Percentiles rank a stretch among this genome's conserved stretches.
phyloP scores from a whole-genome alignment of 768 basidiomycete species.

The Lactarius tabidus region DNA sequence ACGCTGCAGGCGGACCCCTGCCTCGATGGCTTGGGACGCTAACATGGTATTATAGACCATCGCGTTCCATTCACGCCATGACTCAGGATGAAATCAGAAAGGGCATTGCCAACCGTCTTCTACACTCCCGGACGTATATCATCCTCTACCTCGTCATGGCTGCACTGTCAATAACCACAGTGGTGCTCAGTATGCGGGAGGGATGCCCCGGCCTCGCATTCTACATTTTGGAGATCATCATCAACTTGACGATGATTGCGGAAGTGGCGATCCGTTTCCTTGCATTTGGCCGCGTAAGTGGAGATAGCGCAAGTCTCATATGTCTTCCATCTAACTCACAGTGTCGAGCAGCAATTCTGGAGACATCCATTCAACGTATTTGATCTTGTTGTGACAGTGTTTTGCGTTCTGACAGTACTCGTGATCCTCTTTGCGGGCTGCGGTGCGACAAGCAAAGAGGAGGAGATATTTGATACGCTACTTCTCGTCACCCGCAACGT shows the following conservation, averaged over 20 bases:
- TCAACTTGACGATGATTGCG: conserved; percentile 88
- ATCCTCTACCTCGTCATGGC: conserved; percentile 89
- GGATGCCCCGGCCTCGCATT: conserved; percentile 87
- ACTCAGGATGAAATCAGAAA: conserved; percentile 77
- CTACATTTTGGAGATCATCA: conserved; percentile 83
- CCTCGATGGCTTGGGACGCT: conserved; percentile 12
- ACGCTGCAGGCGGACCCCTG: conserved; percentile 19
- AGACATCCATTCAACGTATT: conserved; percentile 88
- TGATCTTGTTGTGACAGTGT: conserved; percentile 81
- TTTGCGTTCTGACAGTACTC: conserved; percentile 86
- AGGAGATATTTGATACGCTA: conserved; percentile 91
- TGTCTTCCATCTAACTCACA: conserved; percentile 1
- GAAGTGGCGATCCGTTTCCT: conserved; percentile 91
- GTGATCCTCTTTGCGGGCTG: conserved; percentile 88
- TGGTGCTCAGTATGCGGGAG: conserved; percentile 74
- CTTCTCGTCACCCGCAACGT: conserved; percentile 90
- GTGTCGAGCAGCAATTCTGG: conserved; percentile 80
- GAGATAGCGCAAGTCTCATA: background rate
- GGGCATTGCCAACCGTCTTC: conserved; percentile 86
- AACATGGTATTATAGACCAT: conserved; percentile 43
- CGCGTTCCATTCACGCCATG: conserved; percentile 81
- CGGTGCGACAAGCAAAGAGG: conserved; percentile 78
- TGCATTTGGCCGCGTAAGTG: conserved; percentile 85
- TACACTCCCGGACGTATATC: conserved; percentile 84
- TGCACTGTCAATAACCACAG: conserved; percentile 78